Conservation (phyloP, 2,329 filamentous ascomycete genomes). For the Neonectria hederae region DNA sequence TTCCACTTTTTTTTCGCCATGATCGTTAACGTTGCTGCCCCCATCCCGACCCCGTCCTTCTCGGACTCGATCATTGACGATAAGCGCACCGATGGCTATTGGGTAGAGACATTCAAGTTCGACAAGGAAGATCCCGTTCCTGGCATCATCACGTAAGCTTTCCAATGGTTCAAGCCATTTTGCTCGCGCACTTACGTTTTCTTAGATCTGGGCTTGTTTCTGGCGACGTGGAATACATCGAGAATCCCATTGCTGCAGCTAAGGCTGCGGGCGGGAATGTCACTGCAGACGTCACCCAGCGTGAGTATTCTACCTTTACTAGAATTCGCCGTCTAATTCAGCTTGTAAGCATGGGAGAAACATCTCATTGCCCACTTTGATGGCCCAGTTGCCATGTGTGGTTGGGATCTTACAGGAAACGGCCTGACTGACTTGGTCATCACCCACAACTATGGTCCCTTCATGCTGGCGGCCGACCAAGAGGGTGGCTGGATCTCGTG, state of each 20-base stretch:
- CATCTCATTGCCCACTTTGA: background rate
- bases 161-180: background rate
- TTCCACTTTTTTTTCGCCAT: too few species aligned
- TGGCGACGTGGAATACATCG: background rate
- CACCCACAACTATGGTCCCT: background rate
- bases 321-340: background rate
- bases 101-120: background rate
- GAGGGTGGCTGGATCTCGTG: background rate
- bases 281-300: background rate
- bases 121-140: background rate
- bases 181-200: background rate
- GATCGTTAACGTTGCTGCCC: background rate
- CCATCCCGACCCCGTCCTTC: background rate
- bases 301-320: background rate
- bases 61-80: background rate
- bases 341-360: background rate
- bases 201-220: background rate
- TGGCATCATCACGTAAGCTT: background rate
- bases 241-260: background rate
- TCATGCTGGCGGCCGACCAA: background rate
- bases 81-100: background rate
- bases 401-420: background rate
- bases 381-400: background rate
- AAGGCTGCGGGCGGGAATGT: background rate
- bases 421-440: background rate